A percentile compares a stretch with the other conserved stretches of the same genome.
phyloP scores from a whole-genome alignment of 495 filamentous ascomycete genomes.

The Paragyromitra xinjiangensis region DNA sequence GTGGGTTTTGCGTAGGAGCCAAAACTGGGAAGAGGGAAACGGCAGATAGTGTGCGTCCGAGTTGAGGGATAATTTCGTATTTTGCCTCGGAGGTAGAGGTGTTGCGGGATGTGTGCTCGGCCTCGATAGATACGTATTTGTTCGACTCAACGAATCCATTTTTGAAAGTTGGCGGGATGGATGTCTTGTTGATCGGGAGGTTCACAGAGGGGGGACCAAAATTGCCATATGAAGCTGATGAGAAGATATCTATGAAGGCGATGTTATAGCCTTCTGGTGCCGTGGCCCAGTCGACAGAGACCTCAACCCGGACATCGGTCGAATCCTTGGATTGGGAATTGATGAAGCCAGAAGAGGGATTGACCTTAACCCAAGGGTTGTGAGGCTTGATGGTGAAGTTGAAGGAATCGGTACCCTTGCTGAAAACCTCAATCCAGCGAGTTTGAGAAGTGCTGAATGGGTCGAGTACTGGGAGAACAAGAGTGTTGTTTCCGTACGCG shows the following conservation, averaged over 20 bases:
- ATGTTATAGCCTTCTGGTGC: constrained; percentile 64
- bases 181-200: constrained; percentile 67
- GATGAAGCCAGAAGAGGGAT: constrained; percentile 66
- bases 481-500: constrained; percentile 61
- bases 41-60: constrained; percentile 68
- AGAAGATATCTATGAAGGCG: constrained; percentile 66
- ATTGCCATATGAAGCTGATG: constrained; percentile 65
- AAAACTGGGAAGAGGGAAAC: constrained; percentile 67
- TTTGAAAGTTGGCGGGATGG: constrained; percentile 65
- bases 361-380: constrained; percentile 67
- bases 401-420: constrained; percentile 68
- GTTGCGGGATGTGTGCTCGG: constrained; percentile 65
- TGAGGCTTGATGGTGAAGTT: constrained; percentile 66
- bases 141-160: constrained; percentile 73
- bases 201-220: constrained; percentile 65
- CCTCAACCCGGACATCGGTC: constrained; percentile 68
- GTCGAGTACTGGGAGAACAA: constrained; percentile 68
- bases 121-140: constrained; percentile 69
- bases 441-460: constrained; percentile 67
- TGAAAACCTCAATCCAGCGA: constrained; percentile 75
- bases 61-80: constrained; percentile 66
- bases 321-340: constrained; percentile 59
- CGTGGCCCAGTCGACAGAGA: constrained; percentile 70
- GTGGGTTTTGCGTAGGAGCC: constrained; percentile 62
- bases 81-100: constrained; percentile 60